These are phyloP conservation scores for Calocybe cyanea DNA, from an alignment of 768 basidiomycete species.

Conservation along the genomic window DNA sequence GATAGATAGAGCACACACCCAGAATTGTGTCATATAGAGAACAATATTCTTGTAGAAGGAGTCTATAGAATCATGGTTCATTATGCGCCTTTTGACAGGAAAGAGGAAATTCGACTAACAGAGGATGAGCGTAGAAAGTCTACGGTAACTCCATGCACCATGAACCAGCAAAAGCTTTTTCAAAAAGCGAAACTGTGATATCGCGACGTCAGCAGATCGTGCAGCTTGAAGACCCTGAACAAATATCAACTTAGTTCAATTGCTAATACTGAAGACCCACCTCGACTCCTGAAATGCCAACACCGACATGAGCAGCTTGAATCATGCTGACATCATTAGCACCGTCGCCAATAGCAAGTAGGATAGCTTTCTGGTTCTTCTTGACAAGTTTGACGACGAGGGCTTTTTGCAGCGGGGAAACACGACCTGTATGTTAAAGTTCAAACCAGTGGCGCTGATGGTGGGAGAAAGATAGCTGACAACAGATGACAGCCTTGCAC, in stretches of 20 bases:
- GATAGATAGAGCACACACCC: slow-evolving; percentile 50
- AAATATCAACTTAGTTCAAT: background rate
- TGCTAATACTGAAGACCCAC: slow-evolving; percentile 31
- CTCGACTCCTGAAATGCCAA: slow-evolving; percentile 97
- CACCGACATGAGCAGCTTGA: slow-evolving; percentile 95
- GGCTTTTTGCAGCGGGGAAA: slow-evolving; percentile 96
- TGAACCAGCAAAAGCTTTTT: slow-evolving; percentile 96
- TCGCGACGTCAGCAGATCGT: slow-evolving; percentile 94
- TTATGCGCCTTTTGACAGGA: slow-evolving; percentile 5
- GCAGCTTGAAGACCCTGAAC: slow-evolving; percentile 93
- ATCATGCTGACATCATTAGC: slow-evolving; percentile 99
- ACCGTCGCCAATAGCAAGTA: slow-evolving; percentile 97
- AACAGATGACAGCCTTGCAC: slow-evolving; percentile 99
- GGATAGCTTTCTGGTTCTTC: slow-evolving; percentile 88
- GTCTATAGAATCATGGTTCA: slow-evolving; percentile 40
- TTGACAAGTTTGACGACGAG: slow-evolving; percentile 98
- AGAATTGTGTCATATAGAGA: slow-evolving; percentile 98
- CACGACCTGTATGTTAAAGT: slow-evolving; percentile 61
- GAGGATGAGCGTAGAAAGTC: slow-evolving; percentile 91
- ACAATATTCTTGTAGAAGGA: slow-evolving; percentile 99
- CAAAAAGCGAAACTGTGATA: slow-evolving; percentile 94
- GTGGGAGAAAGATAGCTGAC: slow-evolving; percentile 42
- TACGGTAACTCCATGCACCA: slow-evolving; percentile 97
- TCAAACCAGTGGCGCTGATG: slow-evolving; percentile 3
- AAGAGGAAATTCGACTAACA: slow-evolving; percentile 52